Evolutionary conservation across 1,284 basidiomycete genomes (phyloP).

Genomic region (Inonotus obliquus): DNA sequence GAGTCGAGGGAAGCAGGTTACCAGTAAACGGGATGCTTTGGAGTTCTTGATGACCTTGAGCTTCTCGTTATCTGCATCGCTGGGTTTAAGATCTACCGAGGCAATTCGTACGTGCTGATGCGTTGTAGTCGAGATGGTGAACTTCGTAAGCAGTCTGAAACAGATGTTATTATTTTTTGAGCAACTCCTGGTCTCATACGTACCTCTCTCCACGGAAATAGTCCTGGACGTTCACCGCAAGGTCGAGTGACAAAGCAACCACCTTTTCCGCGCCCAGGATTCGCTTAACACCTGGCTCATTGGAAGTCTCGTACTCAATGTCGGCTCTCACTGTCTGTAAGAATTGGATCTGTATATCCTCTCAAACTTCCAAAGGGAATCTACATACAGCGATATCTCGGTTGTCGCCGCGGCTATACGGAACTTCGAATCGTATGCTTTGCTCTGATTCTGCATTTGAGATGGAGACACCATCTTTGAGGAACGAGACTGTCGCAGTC

Average conservation of each 20-base stretch:
- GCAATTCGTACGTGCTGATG: conserved; percentile 68
- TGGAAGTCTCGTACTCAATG: conserved; percentile 56
- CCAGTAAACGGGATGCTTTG: not conserved
- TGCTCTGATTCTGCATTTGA: not conserved
- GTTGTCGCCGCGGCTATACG: conserved; percentile 1
- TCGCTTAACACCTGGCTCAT: conserved; percentile 49
- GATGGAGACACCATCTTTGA: not conserved
- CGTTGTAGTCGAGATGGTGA: conserved; percentile 70
- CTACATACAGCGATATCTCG: conserved; percentile 1
- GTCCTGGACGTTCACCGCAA: conserved; percentile 82
- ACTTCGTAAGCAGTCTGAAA: conserved; percentile 70
- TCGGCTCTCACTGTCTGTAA: conserved; percentile 56
- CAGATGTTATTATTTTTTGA: not conserved
- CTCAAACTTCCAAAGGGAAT: not conserved
- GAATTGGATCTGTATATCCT: not conserved
- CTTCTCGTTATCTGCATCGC: conserved; percentile 38
- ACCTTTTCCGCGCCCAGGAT: conserved; percentile 46
- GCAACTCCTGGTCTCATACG: conserved; percentile 17
- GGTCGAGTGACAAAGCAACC: conserved; percentile 63
- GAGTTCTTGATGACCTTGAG: conserved; percentile 41
- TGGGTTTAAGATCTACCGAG: conserved; percentile 47
- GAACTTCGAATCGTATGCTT: conserved; percentile 9
- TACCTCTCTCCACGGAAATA: conserved; percentile 73
- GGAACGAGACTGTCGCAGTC: not conserved
- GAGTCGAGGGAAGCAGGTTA: not conserved